Evolutionary conservation across 2,329 filamentous ascomycete species (phyloP), one percentile per base, ranked within the genome.

Genomic region (Fusarium newnesense): DNA sequence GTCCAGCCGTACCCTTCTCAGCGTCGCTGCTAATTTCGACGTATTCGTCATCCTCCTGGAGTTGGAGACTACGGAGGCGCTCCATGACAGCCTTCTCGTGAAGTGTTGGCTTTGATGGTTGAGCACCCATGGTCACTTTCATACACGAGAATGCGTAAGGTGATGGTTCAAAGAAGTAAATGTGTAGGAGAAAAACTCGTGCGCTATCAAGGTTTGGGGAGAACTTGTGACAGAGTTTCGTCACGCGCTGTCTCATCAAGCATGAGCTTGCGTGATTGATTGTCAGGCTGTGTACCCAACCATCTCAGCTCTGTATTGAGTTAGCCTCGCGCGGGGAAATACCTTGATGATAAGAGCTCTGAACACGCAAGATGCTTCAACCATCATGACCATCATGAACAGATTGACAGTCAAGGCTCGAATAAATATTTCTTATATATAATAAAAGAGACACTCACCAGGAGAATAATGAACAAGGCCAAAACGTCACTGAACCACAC

Each of bases 1-100:
- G 58, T 10, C 53, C 69, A 24, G 58, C 19, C 13, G 39, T 37
- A 21, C 36, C n/a, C 70, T 81, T 81, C 54, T 80, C 79, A 30
- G 42, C 60, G 30, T 74, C 84, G 59, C 81, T 80, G 36, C 83
- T 82, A n/a, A 90, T 80, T 67, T 88, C 83, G 36, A 89, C 80
- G 64, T 87, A 90, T 54, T 88, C 85, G 46, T 87, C 85, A 47
- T 87, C 85, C 42, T 87, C 84, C 40, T 85, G 83, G 40, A 89
- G 67, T 60, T 86, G 83, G 52, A 90, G 81, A 43, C 79, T 80
- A 60, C 80, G 81, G 16, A 88, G 80, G 24, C 83, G 83, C 68
- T 86, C 83, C 24, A 85, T 75, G 42, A 86, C 77, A 16, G 83
- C 84, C 78, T 85, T 86, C 72, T 87, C 84, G 43, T 82, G 78